Evolutionary conservation across 2,329 filamentous ascomycete genomes (phyloP).

Genomic region (Chalaropsis thielavioides): DNA sequence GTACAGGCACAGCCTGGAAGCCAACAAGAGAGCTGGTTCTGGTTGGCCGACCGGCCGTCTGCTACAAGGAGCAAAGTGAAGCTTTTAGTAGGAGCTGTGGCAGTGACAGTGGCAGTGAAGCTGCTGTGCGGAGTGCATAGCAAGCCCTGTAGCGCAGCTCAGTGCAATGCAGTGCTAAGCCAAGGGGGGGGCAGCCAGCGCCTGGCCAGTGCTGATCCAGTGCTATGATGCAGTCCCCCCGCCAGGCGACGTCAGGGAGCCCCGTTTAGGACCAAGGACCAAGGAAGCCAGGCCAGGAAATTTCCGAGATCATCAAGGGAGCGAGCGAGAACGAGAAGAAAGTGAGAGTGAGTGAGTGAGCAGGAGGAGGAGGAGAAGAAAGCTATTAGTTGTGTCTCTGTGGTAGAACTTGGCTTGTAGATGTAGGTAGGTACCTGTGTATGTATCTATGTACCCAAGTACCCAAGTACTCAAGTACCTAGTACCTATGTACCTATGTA

Average conservation of each 20-base stretch:
- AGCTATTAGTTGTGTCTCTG: too few relatives aligned
- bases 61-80: background rate
- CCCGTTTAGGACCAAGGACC: too few relatives aligned
- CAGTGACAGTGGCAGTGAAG: background rate
- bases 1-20: background rate
- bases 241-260: too few relatives aligned
- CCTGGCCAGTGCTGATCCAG: background rate
- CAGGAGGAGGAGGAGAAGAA: too few relatives aligned
- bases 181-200: background rate
- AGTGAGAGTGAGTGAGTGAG: background rate
- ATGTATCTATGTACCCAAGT: too few relatives aligned
- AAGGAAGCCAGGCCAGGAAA: background rate
- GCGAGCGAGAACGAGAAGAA: background rate
- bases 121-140: background rate
- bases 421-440: too few relatives aligned
- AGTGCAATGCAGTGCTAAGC: background rate
- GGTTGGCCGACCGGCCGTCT: background rate
- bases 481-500: too few relatives aligned
- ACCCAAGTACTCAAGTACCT: too few relatives aligned
- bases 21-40: background rate
- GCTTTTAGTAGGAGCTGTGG: background rate
- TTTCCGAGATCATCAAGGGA: background rate
- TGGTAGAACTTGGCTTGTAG: too few relatives aligned
- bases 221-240: background rate
- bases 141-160: background rate